Evolutionary conservation across 202 grass and related monocot genomes (phyloP).

Genomic region (Brachypodium distachyon): DNA sequence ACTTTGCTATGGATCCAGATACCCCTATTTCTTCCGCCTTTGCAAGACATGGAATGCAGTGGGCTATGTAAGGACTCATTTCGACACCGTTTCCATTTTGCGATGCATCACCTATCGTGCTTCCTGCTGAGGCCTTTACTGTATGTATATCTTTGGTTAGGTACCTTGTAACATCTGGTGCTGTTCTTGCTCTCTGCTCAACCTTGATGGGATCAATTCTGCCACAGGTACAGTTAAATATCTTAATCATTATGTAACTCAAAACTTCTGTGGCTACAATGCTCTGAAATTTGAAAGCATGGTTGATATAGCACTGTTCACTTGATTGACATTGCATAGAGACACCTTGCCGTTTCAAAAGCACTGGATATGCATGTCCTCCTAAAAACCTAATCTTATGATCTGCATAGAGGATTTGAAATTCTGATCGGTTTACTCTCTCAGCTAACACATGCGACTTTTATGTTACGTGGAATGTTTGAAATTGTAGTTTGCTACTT

Average conservation of each 20-base stretch:
- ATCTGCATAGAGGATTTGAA: neutral
- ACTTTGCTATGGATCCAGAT: slow-evolving; percentile 96
- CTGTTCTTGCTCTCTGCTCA: slow-evolving; percentile 94
- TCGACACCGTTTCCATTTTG: neutral
- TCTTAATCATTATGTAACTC: neutral
- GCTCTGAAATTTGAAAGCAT: neutral
- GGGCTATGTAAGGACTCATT: slow-evolving; percentile 63
- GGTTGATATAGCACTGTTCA: neutral
- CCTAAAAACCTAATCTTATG: neutral
- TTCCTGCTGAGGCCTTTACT: neutral
- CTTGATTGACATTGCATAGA: neutral
- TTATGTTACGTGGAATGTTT: neutral
- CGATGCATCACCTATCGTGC: neutral
- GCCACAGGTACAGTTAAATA: slow-evolving; percentile 54
- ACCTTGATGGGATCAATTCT: slow-evolving; percentile 92
- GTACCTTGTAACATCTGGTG: slow-evolving; percentile 84
- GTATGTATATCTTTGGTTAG: slow-evolving; percentile 37
- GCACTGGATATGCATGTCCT: neutral
- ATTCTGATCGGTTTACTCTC: neutral
- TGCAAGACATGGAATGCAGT: slow-evolving; percentile 68
- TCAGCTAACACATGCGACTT: neutral
- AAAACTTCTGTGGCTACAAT: neutral
- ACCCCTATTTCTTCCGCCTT: slow-evolving; percentile 96
- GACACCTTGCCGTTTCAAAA: neutral
- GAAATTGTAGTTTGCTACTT: neutral